Conservation (phyloP, 768 basidiomycete species). For the Scleroderma citrinum region DNA sequence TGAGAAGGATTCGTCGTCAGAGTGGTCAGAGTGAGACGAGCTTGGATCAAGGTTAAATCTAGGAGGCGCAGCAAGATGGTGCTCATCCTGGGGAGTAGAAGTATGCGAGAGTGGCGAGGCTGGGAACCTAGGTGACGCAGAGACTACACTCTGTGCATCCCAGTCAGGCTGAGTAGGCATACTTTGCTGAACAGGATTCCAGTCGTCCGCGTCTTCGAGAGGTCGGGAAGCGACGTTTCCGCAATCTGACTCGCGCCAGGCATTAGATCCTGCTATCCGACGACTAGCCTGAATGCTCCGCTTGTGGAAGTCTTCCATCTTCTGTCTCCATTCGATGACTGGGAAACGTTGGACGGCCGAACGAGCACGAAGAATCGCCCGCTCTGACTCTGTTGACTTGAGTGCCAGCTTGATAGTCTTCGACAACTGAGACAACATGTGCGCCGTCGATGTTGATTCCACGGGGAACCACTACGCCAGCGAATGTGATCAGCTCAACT, state of each 20-base stretch:
- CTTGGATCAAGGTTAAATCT: slow-evolving; percentile 23
- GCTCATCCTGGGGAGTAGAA: slow-evolving; percentile 42
- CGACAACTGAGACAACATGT: slow-evolving; percentile 90
- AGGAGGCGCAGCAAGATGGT: slow-evolving; percentile 33
- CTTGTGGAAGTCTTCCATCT: slow-evolving; percentile 90
- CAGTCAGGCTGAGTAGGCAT: slow-evolving; percentile 71
- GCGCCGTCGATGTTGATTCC: slow-evolving; percentile 85
- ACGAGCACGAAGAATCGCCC: slow-evolving; percentile 86
- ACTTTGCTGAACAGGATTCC: slow-evolving; percentile 65
- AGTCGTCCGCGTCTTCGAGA: slow-evolving; percentile 69
- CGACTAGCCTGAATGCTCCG: slow-evolving; percentile 76
- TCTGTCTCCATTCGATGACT: slow-evolving; percentile 95
- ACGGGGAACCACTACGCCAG: slow-evolving; percentile 86
- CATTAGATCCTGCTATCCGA: slow-evolving; percentile 57
- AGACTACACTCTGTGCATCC: slow-evolving; percentile 56
- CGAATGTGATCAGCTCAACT: neutral
- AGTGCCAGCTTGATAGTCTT: slow-evolving; percentile 94
- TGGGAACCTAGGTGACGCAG: slow-evolving; percentile 35
- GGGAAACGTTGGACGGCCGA: slow-evolving; percentile 96
- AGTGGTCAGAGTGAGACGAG: slow-evolving; percentile 43
- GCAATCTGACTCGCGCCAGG: slow-evolving; percentile 74
- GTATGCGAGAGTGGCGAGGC: slow-evolving; percentile 61
- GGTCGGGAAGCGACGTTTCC: slow-evolving; percentile 36
- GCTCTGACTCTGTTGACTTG: slow-evolving; percentile 85
- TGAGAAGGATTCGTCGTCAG: slow-evolving; percentile 56